Percentiles rank a stretch among this genome's conserved stretches.
Conservation (phyloP, 2,329 filamentous ascomycete genomes). For the Microdochium nivale region DNA sequence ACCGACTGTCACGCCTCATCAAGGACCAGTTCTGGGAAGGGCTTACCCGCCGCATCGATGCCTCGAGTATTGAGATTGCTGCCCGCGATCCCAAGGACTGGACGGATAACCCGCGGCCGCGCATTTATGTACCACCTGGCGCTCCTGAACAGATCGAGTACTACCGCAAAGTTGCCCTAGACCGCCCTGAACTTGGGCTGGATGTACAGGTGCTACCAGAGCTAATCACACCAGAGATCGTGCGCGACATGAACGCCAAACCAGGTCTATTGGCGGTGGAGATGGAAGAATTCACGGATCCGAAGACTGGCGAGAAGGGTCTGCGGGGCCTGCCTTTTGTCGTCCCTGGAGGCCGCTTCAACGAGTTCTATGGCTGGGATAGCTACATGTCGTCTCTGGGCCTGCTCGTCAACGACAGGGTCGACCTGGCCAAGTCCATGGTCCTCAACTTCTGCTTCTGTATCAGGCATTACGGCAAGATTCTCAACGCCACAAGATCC, state of each 20-base stretch:
- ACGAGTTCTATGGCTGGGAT: conserved; percentile 97
- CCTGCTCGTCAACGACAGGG: conserved; percentile 74
- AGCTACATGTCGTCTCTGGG: conserved; percentile 97
- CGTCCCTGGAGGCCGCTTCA: conserved; percentile 96
- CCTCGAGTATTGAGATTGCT: conserved; percentile 75
- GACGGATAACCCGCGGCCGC: conserved; percentile 79
- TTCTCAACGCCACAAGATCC: conserved; percentile 90
- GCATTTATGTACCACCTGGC: conserved; percentile 82
- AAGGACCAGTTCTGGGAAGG: conserved; percentile 88
- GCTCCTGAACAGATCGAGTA: conserved; percentile 85
- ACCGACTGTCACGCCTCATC: conserved; percentile 78
- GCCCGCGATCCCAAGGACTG: conserved; percentile 91
- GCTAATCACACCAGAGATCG: conserved; percentile 70
- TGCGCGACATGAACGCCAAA: conserved; percentile 75
- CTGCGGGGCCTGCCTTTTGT: conserved; percentile 83
- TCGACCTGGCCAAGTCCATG: conserved; percentile 88
- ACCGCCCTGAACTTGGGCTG: conserved; percentile 74
- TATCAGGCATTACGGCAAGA: conserved; percentile 97
- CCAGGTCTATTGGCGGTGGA: conserved; percentile 85
- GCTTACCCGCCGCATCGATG: conserved; percentile 83
- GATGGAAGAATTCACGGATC: conserved; percentile 69
- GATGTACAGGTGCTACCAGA: conserved; percentile 77
- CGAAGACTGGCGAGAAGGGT: conserved; percentile 58
- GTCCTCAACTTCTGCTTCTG: conserved; percentile 96
- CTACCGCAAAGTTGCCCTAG: conserved; percentile 70